Evolutionary conservation across 108 stramenopile genomes (phyloP).

Genomic region (Chaetoceros tenuissimus): DNA sequence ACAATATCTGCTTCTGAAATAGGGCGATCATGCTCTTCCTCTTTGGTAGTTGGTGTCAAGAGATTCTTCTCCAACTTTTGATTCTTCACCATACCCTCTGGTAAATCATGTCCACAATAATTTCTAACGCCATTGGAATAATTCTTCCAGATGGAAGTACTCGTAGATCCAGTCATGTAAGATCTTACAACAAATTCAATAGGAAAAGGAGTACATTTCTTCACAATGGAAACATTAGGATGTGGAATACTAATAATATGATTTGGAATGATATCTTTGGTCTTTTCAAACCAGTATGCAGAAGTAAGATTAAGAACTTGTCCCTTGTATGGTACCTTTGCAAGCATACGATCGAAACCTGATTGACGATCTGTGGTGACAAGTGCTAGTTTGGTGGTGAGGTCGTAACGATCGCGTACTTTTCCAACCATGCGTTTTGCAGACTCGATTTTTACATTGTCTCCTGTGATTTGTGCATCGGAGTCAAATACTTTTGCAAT

Average conservation of each 20-base stretch:
- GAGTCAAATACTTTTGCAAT: not conserved
- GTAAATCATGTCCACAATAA: constrained; percentile 93
- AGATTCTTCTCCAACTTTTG: constrained; percentile 69
- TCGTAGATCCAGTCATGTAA: constrained; percentile 94
- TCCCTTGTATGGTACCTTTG: constrained; percentile 95
- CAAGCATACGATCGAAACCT: constrained; percentile 95
- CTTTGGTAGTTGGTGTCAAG: constrained; percentile 97
- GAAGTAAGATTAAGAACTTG: constrained; percentile 90
- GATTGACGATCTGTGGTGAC: constrained; percentile 97
- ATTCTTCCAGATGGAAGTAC: constrained; percentile 98
- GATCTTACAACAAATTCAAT: constrained; percentile 97
- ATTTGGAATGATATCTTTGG: constrained; percentile 86
- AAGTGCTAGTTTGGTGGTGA: constrained; percentile 55
- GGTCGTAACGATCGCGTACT: constrained; percentile 76
- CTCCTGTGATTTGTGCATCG: not conserved
- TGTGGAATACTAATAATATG: constrained; percentile 87
- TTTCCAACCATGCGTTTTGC: constrained; percentile 28
- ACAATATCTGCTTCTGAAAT: constrained; percentile 89
- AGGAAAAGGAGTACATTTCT: constrained; percentile 91
- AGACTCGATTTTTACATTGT: not conserved
- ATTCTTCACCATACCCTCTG: constrained; percentile 95
- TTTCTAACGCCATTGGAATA: constrained; percentile 87
- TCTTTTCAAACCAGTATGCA: constrained; percentile 94
- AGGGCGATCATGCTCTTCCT: constrained; percentile 94
- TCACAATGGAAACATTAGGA: constrained; percentile 89